Evolutionary conservation across 2,329 filamentous ascomycete species (phyloP).

Genomic region (Boeremia lycopersici): DNA sequence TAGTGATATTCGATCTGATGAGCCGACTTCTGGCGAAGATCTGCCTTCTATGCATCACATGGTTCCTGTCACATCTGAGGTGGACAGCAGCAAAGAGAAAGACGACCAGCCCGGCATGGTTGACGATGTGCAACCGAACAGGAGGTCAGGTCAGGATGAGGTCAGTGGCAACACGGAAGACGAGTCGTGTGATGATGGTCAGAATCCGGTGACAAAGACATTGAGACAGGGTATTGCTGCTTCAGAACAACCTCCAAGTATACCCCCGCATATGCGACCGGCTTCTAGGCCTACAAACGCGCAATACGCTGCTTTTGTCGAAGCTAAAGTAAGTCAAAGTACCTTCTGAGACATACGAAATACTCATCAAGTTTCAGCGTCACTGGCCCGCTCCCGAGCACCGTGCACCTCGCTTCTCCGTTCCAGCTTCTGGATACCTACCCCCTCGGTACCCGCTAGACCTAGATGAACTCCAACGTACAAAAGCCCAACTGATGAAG

Average conservation of each 20-base stretch:
- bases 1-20: no score
- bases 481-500: constrained; percentile 21
- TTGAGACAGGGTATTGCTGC: neutral
- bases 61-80: neutral
- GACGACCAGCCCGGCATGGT: no score
- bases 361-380: neutral
- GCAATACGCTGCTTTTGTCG: neutral
- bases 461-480: constrained; percentile 17
- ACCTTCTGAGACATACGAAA: neutral
- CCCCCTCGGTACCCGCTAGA: constrained; percentile 1
- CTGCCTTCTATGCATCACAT: neutral
- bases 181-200: neutral
- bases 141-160: neutral
- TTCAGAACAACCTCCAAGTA: neutral
- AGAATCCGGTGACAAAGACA: neutral
- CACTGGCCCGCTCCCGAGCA: constrained; percentile 1
- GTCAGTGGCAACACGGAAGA: neutral
- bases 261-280: constrained; percentile 20
- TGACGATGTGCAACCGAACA: neutral
- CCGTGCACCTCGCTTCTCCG: constrained; percentile 6
- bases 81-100: neutral
- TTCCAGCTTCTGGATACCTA: neutral
- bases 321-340: neutral
- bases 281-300: neutral
- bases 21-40: neutral